Base-by-base conservation (phyloP, 441 rosid species). In the Euphorbia celastroides region DNA sequence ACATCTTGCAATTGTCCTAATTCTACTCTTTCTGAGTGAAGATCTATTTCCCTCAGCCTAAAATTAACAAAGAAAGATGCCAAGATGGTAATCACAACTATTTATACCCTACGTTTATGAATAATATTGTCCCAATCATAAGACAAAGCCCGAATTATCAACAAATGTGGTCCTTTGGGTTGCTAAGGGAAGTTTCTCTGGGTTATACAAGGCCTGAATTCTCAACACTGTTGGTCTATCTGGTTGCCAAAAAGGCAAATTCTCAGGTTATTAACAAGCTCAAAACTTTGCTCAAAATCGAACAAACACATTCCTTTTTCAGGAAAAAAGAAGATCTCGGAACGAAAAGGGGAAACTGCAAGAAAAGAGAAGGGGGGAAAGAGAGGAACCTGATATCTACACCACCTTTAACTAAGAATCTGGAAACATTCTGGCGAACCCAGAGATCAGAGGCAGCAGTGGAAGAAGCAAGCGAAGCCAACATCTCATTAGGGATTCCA, bases 401-500 rank as follows among this genome's bases (percentile, higher is more conserved):
- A 30, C 96, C 97, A 41, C 84, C 89, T 86, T 89, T 90, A 77
- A 83, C 85, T 8, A 89, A 38, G 76, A 82, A 91, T 63, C 83
- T 66, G 67, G 97, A 87, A 65, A 93, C 76, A 70, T 91, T 93
- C 79, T 88, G 95, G 60, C 82, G 84, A 64, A 93, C 85, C 82
- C 90, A 93, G 69, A 84, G 72, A 83, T 93, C 96, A 66, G 93
- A 78, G 58, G 83, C 82, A 20, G 74, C 78, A 61, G 83, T 55
- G 4, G 92, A 86, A 32, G 90, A 86, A 71, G 79, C 74, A 14
- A 88, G 64, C 3, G 82, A n/a, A 17, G 85, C 68, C 78, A 93
- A 73, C 80, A 83, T 70, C 57, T 90, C 95, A 68, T 93, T 93
- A 16, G 96, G 97, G 42, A 93, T 86, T 61, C 89, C 88, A 68